Evolutionary conservation across 164 flowering plant species (phyloP).

Genomic region (Vitis vinifera): DNA sequence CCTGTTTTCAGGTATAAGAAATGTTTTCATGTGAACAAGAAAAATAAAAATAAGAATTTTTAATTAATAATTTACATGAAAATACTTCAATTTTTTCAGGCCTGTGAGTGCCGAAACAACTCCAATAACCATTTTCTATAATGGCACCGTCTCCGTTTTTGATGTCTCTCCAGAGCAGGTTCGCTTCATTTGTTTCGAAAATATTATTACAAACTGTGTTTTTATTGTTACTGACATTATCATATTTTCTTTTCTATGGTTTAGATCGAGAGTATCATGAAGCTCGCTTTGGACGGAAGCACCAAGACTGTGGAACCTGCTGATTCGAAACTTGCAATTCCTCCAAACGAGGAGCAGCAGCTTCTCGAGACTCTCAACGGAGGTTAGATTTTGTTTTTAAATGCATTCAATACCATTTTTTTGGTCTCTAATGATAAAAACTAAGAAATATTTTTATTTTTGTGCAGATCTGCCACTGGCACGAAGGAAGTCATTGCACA

Average conservation of each 20-base stretch:
- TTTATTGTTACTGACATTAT: too few relatives aligned
- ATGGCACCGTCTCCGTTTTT: constrained; percentile 50
- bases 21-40: background rate
- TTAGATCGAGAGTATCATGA: constrained; percentile 59
- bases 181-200: background rate
- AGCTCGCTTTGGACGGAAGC: constrained; percentile 38
- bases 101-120: constrained; percentile 17
- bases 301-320: constrained; percentile 14
- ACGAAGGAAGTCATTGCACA: constrained; percentile 36
- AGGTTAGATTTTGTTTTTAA: constrained; percentile 25
- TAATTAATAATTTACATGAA: background rate
- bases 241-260: background rate
- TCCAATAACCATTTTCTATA: constrained; percentile 61
- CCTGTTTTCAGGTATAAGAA: constrained; percentile 22
- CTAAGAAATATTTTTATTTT: background rate
- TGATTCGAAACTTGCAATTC: constrained; percentile 7
- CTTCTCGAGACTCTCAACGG: constrained; percentile 40
- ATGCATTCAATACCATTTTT: background rate
- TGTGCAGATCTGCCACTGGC: constrained; percentile 45
- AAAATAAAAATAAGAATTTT: background rate
- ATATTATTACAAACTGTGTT: background rate
- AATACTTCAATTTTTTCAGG: constrained; percentile 7
- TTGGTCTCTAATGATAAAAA: background rate
- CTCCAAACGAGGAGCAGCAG: constrained; percentile 22
- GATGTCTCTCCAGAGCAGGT: constrained; percentile 45